These are phyloP conservation scores for Magnusiomyces clavatus DNA, from an alignment of 1,139 yeast species.

Conservation along the genomic window DNA sequence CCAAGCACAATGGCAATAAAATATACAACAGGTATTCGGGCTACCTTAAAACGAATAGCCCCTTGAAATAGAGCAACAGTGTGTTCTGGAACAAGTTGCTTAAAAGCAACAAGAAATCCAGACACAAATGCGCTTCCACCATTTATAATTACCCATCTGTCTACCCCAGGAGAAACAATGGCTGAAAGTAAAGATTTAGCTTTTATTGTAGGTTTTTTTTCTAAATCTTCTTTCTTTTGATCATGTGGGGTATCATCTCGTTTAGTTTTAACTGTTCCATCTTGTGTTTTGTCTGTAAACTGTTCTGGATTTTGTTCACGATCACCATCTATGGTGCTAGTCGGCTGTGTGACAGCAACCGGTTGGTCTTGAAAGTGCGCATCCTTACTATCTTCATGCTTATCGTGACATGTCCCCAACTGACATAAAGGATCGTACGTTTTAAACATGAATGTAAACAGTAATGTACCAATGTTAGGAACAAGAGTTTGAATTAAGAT, in stretches of 20 bases:
- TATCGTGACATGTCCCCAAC: slow-evolving; percentile 8
- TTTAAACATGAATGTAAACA: slow-evolving; percentile 14
- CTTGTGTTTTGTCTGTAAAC: too few species aligned
- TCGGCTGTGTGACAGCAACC: background rate
- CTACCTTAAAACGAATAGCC: slow-evolving; percentile 50
- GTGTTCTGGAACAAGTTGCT: slow-evolving; percentile 85
- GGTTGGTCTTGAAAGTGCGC: background rate
- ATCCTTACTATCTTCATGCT: background rate
- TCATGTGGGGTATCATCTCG: too few species aligned
- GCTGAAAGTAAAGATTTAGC: too few species aligned
- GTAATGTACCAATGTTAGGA: slow-evolving; percentile 44
- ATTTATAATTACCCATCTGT: slow-evolving; percentile 37
- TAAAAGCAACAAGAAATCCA: slow-evolving; percentile 76
- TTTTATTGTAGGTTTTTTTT: too few species aligned
- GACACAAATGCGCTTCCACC: slow-evolving; percentile 69
- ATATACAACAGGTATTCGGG: slow-evolving; percentile 63
- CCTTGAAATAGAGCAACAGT: slow-evolving; percentile 62
- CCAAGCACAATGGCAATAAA: slow-evolving; percentile 35
- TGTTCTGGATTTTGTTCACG: too few species aligned
- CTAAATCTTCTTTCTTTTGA: too few species aligned
- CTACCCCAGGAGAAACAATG: background rate
- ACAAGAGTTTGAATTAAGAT: slow-evolving; percentile 48
- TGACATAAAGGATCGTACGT: slow-evolving; percentile 3
- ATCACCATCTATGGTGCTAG: too few species aligned
- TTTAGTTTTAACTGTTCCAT: too few species aligned